phyloP scores from a whole-genome alignment of 1,284 basidiomycete genomes.

The Ceratobasidium sp. region DNA sequence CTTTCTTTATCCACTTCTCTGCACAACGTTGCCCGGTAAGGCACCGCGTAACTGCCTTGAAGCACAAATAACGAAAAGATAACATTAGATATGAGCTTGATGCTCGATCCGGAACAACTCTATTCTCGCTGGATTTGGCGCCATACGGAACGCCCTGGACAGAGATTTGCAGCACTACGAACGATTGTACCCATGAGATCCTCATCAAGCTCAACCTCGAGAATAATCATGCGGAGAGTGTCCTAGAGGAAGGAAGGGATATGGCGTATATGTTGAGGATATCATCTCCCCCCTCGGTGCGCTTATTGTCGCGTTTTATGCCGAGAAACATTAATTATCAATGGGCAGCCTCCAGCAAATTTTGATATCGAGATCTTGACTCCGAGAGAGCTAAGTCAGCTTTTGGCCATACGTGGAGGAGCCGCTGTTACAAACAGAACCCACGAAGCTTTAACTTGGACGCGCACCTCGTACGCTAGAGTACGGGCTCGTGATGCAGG shows the following conservation, averaged over 20 bases:
- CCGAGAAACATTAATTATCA: not conserved
- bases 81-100: not conserved
- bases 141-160: constrained; percentile 2
- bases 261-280: constrained; percentile 11
- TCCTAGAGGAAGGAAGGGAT: not conserved
- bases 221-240: not conserved
- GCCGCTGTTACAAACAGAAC: not conserved
- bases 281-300: constrained; percentile 18
- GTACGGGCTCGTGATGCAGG: constrained; percentile 19
- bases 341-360: constrained; percentile 6
- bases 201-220: not conserved
- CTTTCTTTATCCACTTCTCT: not conserved
- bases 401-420: not conserved
- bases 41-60: too few species aligned
- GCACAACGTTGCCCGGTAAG: too few species aligned
- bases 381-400: not conserved
- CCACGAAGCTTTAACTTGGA: not conserved
- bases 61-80: not conserved
- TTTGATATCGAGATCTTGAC: constrained; percentile 7
- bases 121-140: not conserved
- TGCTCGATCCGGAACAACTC: not conserved
- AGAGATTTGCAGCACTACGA: not conserved
- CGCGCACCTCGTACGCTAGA: not conserved
- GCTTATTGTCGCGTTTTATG: not conserved
- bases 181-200: constrained; percentile 2